phyloP scores from a whole-genome alignment of 192 early-diverging fungal species.

The Backusella liffmaniae region DNA sequence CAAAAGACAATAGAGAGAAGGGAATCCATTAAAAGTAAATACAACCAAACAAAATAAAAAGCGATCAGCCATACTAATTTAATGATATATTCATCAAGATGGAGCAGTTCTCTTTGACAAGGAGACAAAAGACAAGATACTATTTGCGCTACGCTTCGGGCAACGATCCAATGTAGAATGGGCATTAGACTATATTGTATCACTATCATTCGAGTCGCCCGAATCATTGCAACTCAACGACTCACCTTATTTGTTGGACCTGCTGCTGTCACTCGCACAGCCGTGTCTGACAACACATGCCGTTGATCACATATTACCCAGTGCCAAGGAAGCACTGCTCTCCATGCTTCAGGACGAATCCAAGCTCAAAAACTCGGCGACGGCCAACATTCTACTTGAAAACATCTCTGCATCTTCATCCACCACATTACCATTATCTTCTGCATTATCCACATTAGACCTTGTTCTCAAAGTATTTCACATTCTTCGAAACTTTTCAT shows the following conservation, averaged over 20 bases:
- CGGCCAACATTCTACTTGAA: background rate
- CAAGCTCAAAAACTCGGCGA: background rate
- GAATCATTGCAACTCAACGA: conserved; percentile 58
- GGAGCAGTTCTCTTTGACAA: background rate
- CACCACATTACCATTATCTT: background rate
- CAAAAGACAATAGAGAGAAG: background rate
- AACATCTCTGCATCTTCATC: conserved; percentile 3
- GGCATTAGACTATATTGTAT: conserved; percentile 70
- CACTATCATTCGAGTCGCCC: conserved; percentile 54
- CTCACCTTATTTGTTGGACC: conserved; percentile 49
- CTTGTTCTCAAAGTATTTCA: conserved; percentile 61
- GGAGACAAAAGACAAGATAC: conserved; percentile 53
- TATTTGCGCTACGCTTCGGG: conserved; percentile 66
- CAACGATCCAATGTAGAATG: conserved; percentile 79
- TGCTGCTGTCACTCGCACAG: background rate
- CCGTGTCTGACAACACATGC: background rate
- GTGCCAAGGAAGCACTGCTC: background rate
- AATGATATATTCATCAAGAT: background rate
- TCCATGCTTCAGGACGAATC: conserved; percentile 1
- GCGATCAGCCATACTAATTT: background rate
- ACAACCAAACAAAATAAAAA: background rate
- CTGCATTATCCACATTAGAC: background rate
- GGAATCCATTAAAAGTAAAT: background rate
- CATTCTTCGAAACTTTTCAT: conserved; percentile 67
- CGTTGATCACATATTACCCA: background rate